phyloP scores from a whole-genome alignment of 2,329 filamentous ascomycete genomes.

The Apiospora pterosperma region DNA sequence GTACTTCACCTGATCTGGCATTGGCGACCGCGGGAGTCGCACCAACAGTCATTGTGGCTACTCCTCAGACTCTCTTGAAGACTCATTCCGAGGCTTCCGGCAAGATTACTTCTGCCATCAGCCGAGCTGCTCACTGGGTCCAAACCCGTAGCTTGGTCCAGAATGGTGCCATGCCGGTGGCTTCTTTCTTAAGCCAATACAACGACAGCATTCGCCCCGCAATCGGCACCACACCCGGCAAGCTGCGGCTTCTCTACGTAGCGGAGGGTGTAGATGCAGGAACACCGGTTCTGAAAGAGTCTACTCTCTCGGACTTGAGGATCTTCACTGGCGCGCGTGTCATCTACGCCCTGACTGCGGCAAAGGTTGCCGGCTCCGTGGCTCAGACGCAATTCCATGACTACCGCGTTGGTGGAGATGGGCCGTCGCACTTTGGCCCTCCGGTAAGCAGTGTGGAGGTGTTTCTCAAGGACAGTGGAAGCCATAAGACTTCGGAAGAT shows the following conservation, averaged over 20 bases:
- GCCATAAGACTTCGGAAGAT: slow-evolving; percentile 61
- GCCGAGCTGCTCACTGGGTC: slow-evolving; percentile 66
- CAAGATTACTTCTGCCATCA: slow-evolving; percentile 59
- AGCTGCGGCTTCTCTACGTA: slow-evolving; percentile 77
- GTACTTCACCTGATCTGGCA: slow-evolving; percentile 65
- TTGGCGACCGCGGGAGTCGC: slow-evolving; percentile 71
- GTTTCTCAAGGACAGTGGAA: slow-evolving; percentile 61
- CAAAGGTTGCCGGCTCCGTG: slow-evolving; percentile 85
- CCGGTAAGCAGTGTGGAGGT: slow-evolving; percentile 80
- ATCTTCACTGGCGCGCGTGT: slow-evolving; percentile 77
- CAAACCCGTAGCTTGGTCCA: slow-evolving; percentile 67
- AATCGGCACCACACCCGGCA: slow-evolving; percentile 62
- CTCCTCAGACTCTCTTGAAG: slow-evolving; percentile 67
- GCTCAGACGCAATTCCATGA: slow-evolving; percentile 85
- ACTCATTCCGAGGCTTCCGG: slow-evolving; percentile 61
- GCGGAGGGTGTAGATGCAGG: slow-evolving; percentile 67
- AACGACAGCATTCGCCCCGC: slow-evolving; percentile 57
- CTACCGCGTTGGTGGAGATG: slow-evolving; percentile 59
- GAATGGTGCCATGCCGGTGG: slow-evolving; percentile 69
- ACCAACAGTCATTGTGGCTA: slow-evolving; percentile 79
- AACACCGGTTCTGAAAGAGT: slow-evolving; percentile 62
- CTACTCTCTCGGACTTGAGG: slow-evolving; percentile 74
- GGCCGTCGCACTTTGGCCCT: slow-evolving; percentile 71
- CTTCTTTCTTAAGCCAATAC: slow-evolving; percentile 59
- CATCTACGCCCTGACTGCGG: slow-evolving; percentile 78